phyloP scores from a whole-genome alignment of 305 asterid species.

The Rubia peregrina region DNA sequence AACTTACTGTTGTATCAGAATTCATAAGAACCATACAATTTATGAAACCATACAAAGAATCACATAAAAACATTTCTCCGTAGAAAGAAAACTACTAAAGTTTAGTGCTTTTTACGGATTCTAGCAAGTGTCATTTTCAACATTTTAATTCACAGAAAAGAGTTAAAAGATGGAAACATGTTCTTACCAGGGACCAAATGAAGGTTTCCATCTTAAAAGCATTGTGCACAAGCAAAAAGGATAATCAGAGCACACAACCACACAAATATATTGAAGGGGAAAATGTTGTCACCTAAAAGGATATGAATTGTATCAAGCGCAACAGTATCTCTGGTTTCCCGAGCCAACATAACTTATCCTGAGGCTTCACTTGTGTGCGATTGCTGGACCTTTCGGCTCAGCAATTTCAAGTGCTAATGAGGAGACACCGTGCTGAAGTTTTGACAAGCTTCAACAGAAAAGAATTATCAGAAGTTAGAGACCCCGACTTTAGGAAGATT shows the following conservation, averaged over 20 bases:
- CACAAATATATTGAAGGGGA: neutral
- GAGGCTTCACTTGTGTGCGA: slow-evolving; percentile 73
- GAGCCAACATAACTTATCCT: slow-evolving; percentile 81
- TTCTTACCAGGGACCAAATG: slow-evolving; percentile 76
- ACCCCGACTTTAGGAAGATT: neutral
- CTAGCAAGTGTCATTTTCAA: neutral
- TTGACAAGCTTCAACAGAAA: slow-evolving; percentile 54
- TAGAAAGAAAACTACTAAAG: neutral
- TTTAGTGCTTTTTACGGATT: neutral
- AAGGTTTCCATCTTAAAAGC: slow-evolving; percentile 98
- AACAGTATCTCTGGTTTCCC: slow-evolving; percentile 74
- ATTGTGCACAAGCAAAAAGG: slow-evolving; percentile 40
- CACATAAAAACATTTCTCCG: neutral
- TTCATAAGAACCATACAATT: too few relatives aligned
- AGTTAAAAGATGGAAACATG: neutral
- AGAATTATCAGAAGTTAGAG: slow-evolving; percentile 17
- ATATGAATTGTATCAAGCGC: slow-evolving; percentile 81
- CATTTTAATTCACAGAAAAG: neutral
- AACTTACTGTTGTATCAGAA: too few relatives aligned
- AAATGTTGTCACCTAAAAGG: slow-evolving; percentile 59
- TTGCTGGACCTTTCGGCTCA: slow-evolving; percentile 46
- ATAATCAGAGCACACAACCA: neutral
- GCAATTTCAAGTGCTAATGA: slow-evolving; percentile 70
- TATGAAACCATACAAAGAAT: neutral
- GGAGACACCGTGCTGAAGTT: slow-evolving; percentile 87